A percentile compares a stretch with the other conserved stretches of the same genome.
phyloP scores from a whole-genome alignment of 2,329 filamentous ascomycete genomes.

The Paecilomyces sp. region DNA sequence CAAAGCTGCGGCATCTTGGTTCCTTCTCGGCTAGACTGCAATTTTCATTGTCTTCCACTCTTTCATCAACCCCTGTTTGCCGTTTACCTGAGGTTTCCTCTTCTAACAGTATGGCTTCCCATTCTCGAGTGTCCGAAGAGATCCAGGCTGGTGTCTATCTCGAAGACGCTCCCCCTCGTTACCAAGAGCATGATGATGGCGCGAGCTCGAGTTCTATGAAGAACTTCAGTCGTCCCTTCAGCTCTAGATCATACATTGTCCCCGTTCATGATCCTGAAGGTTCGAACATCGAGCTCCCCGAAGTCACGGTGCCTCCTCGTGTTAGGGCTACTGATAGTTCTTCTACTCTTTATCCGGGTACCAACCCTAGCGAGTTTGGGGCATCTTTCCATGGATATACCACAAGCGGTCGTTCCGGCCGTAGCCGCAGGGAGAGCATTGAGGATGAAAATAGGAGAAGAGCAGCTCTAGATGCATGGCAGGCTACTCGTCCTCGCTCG shows the following conservation, averaged over 20 bases:
- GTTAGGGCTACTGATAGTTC: not conserved
- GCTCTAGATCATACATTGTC: not conserved
- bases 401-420: not conserved
- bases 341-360: not conserved
- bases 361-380: not conserved
- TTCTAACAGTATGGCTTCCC: not conserved
- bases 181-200: not conserved
- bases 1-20: not conserved
- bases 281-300: not conserved
- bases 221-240: slow-evolving; percentile 5
- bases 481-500: not conserved
- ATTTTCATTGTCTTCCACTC: not conserved
- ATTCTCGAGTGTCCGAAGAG: not conserved
- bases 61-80: not conserved
- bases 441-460: not conserved
- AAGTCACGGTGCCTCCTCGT: not conserved
- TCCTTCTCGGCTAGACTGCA: not conserved
- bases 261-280: slow-evolving; percentile 1
- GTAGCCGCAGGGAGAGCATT: not conserved
- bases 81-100: not conserved
- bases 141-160: not conserved
- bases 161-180: not conserved
- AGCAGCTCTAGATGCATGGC: not conserved
- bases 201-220: not conserved
- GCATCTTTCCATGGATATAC: not conserved